These are phyloP conservation scores for Fusarium sororula DNA, from an alignment of 2,329 filamentous ascomycete species.

Conservation along the genomic window DNA sequence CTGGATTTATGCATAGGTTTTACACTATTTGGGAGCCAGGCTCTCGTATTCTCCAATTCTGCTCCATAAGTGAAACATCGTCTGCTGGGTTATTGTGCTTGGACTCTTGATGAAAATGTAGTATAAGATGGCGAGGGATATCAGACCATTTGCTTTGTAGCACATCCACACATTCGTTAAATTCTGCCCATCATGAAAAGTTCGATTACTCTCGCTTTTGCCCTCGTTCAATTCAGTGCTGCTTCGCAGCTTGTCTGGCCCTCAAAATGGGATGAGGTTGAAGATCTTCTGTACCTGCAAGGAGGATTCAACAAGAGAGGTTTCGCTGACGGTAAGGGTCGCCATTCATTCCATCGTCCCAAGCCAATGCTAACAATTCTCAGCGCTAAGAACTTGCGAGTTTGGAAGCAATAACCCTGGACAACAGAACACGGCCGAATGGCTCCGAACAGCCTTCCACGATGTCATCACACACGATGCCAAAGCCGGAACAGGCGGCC, in stretches of 20 bases:
- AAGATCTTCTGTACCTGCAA: slow-evolving; percentile 21
- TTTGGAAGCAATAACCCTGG: slow-evolving; percentile 25
- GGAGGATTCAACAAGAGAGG: slow-evolving; percentile 3
- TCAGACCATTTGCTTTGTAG: neutral
- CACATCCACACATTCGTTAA: neutral
- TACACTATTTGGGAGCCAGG: neutral
- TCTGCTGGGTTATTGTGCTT: neutral
- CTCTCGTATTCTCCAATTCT: slow-evolving; percentile 6
- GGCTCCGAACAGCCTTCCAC: slow-evolving; percentile 42
- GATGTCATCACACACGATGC: slow-evolving; percentile 39
- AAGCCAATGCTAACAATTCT: neutral
- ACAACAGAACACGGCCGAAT: slow-evolving; percentile 40
- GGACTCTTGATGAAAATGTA: neutral
- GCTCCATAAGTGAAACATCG: slow-evolving; percentile 6
- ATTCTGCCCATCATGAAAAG: slow-evolving; percentile 7
- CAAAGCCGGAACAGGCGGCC: slow-evolving; percentile 31
- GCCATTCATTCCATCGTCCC: accelerated
- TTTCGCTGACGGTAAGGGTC: slow-evolving; percentile 5
- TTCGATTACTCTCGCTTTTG: neutral
- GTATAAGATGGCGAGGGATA: neutral
- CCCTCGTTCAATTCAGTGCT: neutral
- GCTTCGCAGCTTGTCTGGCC: slow-evolving; percentile 28
- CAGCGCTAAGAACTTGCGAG: slow-evolving; percentile 31
- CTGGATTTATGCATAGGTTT: neutral
- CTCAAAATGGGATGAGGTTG: slow-evolving; percentile 28